A percentile compares a stretch with the other conserved stretches of the same genome.
Evolutionary conservation across 2,329 filamentous ascomycete genomes (phyloP).

Genomic region (Drechslera avenae): DNA sequence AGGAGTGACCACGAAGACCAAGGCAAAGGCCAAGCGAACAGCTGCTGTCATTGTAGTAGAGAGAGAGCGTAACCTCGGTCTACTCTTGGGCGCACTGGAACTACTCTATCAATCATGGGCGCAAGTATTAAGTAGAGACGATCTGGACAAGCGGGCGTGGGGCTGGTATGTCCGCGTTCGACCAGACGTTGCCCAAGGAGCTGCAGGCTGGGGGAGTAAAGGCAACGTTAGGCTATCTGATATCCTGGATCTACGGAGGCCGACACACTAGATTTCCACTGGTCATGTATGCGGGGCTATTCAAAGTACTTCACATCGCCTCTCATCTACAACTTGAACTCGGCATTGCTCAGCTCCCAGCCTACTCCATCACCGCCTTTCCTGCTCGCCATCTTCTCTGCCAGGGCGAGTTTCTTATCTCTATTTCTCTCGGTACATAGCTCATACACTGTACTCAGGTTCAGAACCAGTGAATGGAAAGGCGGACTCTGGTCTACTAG

Average conservation of each 20-base stretch:
- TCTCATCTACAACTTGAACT: constrained; percentile 73
- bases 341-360: constrained; percentile 72
- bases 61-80: constrained; percentile 70
- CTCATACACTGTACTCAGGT: constrained; percentile 89
- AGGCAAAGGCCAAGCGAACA: constrained; percentile 52
- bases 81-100: constrained; percentile 73
- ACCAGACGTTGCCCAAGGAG: constrained; percentile 75
- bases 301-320: too few relatives aligned
- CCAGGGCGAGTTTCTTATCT: constrained; percentile 71
- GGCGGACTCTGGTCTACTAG: constrained; percentile 62
- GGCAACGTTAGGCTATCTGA: constrained; percentile 68
- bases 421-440: constrained; percentile 79
- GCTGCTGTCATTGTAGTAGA: constrained; percentile 60
- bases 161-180: constrained; percentile 78
- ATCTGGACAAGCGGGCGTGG: constrained; percentile 80
- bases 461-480: constrained; percentile 85
- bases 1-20: constrained; percentile 15
- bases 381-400: constrained; percentile 69
- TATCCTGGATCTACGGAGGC: constrained; percentile 54
- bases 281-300: too few relatives aligned
- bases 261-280: constrained; percentile 1
- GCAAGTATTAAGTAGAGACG: constrained; percentile 62
- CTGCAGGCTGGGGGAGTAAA: constrained; percentile 83
- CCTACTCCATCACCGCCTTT: constrained; percentile 60
- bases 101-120: constrained; percentile 77